phyloP scores from a whole-genome alignment of 1,284 basidiomycete genomes.

The Irpex sp. region DNA sequence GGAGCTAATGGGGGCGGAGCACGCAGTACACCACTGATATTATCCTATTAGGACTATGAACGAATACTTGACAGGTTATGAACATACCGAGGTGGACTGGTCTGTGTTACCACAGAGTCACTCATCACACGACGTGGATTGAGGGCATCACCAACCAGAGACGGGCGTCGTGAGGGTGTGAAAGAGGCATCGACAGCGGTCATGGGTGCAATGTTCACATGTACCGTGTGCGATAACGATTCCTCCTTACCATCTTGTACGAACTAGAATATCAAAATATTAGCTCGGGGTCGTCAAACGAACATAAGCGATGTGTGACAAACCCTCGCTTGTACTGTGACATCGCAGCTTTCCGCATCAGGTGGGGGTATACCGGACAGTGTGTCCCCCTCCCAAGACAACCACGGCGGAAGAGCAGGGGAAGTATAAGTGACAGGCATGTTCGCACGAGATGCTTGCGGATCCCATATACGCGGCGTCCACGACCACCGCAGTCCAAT shows the following conservation, averaged over 20 bases:
- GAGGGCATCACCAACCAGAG: constrained; percentile 47
- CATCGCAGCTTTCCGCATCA: constrained; percentile 69
- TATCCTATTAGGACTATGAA: neutral
- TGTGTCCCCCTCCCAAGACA: constrained; percentile 83
- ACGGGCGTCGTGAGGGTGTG: constrained; percentile 55
- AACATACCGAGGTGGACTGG: constrained; percentile 26
- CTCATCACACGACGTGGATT: constrained; percentile 57
- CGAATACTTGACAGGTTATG: neutral
- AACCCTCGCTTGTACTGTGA: constrained; percentile 72
- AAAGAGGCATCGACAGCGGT: constrained; percentile 62
- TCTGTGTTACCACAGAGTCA: constrained; percentile 47
- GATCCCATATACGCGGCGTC: constrained; percentile 96
- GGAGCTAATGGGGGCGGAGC: constrained; percentile 22
- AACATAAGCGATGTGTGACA: constrained; percentile 21
- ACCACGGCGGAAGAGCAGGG: constrained; percentile 81
- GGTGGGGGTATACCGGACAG: constrained; percentile 70
- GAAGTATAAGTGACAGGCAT: constrained; percentile 80
- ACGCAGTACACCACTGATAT: constrained; percentile 19
- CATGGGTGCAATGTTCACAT: constrained; percentile 68
- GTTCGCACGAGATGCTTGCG: constrained; percentile 81
- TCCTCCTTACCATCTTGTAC: constrained; percentile 71
- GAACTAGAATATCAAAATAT: constrained; percentile 43
- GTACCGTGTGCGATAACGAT: constrained; percentile 60
- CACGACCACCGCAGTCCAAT: constrained; percentile 87
- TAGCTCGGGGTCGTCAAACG: constrained; percentile 4